Conservation (phyloP, 2,329 filamentous ascomycete species). For the Exutisphaerella laricina region DNA sequence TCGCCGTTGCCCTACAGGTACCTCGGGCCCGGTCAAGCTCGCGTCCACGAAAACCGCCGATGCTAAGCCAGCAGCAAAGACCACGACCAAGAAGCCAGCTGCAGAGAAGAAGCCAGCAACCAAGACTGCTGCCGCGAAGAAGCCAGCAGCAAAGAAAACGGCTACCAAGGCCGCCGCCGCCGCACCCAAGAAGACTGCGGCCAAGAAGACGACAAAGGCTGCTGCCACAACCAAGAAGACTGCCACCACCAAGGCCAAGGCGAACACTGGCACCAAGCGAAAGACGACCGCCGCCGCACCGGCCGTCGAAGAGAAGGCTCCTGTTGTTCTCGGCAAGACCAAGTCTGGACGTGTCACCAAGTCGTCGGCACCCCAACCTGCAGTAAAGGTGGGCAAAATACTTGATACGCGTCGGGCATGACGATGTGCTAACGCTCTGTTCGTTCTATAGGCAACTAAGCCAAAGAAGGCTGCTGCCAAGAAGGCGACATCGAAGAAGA, state of each 20-base stretch:
- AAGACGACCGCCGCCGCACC: conserved; percentile 45
- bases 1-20: conserved; percentile 47
- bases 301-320: conserved; percentile 62
- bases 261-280: conserved; percentile 43
- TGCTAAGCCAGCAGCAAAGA: conserved; percentile 38
- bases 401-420: too few species aligned
- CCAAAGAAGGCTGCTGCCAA: conserved; percentile 37
- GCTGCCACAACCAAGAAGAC: conserved; percentile 31
- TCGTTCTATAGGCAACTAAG: conserved; percentile 48
- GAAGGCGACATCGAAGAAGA: conserved; percentile 43
- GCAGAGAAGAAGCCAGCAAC: conserved; percentile 39
- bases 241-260: conserved; percentile 37
- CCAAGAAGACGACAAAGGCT: conserved; percentile 29
- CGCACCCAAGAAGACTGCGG: conserved; percentile 36
- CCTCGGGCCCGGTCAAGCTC: conserved; percentile 88
- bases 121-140: conserved; percentile 41
- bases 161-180: conserved; percentile 33
- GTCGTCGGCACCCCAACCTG: conserved; percentile 48
- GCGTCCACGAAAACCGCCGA: conserved; percentile 34
- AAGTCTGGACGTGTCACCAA: conserved; percentile 83
- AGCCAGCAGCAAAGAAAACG: conserved; percentile 51
- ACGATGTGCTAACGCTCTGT: too few species aligned
- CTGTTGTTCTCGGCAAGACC: conserved; percentile 67
- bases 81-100: conserved; percentile 24
- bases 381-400: too few species aligned